These are phyloP conservation scores for Fraxinus sp. DNA, from an alignment of 305 asterid genomes.

Conservation along the genomic window DNA sequence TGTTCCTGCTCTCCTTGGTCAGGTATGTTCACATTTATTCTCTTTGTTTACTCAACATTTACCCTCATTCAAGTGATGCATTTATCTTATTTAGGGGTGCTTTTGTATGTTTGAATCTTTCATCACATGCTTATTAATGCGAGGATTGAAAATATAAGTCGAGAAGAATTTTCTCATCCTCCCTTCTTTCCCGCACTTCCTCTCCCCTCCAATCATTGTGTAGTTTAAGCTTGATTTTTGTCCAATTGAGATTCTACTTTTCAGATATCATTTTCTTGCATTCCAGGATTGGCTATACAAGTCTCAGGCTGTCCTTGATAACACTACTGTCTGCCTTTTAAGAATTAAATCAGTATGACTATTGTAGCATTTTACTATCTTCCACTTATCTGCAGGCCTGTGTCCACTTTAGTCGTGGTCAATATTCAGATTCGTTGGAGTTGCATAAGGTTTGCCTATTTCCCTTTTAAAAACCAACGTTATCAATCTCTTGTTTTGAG, in stretches of 20 bases:
- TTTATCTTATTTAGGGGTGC: neutral
- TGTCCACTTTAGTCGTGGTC: conserved; percentile 82
- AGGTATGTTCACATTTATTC: conserved; percentile 47
- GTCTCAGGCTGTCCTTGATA: conserved; percentile 20
- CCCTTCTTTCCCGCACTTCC: neutral
- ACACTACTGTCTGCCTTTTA: conserved; percentile 17
- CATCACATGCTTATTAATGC: neutral
- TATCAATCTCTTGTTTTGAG: conserved; percentile 8
- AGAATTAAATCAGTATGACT: conserved; percentile 8
- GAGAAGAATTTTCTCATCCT: conserved; percentile 5
- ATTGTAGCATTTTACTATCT: conserved; percentile 19
- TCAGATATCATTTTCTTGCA: conserved; percentile 22
- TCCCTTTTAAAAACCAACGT: conserved; percentile 15
- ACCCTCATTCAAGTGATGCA: neutral
- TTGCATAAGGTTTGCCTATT: conserved; percentile 69
- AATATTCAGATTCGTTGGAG: conserved; percentile 78
- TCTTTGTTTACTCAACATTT: conserved; percentile 3
- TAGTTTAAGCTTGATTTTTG: neutral
- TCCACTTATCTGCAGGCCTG: conserved; percentile 67
- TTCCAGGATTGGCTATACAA: neutral
- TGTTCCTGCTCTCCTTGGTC: conserved; percentile 96
- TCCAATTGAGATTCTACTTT: conserved; percentile 9
- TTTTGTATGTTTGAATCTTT: conserved; percentile 5
- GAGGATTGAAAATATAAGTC: neutral
- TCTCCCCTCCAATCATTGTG: neutral